phyloP scores from a whole-genome alignment of 352 stramenopile species.

The Phytophthora cactorum region DNA sequence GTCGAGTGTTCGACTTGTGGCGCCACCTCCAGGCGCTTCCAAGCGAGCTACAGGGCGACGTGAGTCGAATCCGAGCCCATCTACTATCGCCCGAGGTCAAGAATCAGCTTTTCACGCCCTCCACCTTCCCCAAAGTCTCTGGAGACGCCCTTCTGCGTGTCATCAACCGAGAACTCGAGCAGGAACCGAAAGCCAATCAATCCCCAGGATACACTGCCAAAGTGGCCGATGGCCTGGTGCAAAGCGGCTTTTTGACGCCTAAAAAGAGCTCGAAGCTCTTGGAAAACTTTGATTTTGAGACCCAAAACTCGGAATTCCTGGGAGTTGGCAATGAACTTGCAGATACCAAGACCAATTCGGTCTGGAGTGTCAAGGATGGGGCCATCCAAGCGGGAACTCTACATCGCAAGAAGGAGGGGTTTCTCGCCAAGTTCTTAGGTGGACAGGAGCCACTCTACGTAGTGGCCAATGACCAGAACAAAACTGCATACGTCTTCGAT shows the following conservation, averaged over 20 bases:
- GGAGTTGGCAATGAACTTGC: conserved; percentile 26
- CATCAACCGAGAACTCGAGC: conserved; percentile 29
- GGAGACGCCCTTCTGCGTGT: conserved; percentile 27
- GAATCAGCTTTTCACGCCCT: conserved; percentile 25
- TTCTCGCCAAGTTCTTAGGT: conserved; percentile 34
- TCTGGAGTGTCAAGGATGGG: conserved; percentile 43
- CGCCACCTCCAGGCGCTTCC: conserved; percentile 42
- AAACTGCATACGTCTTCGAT: conserved; percentile 38
- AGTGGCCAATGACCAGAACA: conserved; percentile 33
- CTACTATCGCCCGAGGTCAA: conserved; percentile 27
- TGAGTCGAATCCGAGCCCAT: conserved; percentile 16
- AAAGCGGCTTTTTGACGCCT: conserved; percentile 40
- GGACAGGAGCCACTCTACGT: conserved; percentile 33
- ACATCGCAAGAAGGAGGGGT: conserved; percentile 31
- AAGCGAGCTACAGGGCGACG: conserved; percentile 23
- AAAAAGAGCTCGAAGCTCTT: conserved; percentile 23
- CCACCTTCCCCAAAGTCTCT: conserved; percentile 30
- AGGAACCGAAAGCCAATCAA: conserved; percentile 10
- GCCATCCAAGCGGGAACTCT: conserved; percentile 41
- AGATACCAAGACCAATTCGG: conserved; percentile 16
- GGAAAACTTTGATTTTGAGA: conserved; percentile 32
- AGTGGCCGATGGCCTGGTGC: conserved; percentile 38
- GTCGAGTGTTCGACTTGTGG: conserved; percentile 48
- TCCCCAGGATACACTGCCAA: conserved; percentile 20
- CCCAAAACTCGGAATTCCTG: conserved; percentile 26